phyloP scores from a whole-genome alignment of 345 rosid species.

The Citrus glauca region DNA sequence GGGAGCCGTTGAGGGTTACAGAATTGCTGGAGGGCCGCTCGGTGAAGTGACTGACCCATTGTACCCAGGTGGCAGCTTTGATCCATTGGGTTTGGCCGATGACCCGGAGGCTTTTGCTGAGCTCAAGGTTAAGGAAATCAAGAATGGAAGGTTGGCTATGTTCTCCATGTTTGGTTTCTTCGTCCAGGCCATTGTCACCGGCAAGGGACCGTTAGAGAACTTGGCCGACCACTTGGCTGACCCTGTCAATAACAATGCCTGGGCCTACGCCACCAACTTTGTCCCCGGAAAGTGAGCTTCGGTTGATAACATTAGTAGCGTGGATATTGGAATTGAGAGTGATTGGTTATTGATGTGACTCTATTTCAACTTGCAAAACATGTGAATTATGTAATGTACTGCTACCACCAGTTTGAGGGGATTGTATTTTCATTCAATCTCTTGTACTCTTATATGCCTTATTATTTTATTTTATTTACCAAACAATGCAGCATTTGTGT shows the following conservation, averaged over 20 bases:
- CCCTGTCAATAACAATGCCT: conserved; percentile 87
- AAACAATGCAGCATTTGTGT: no score
- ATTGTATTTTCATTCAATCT: background rate
- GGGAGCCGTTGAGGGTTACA: conserved; percentile 81
- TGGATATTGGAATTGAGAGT: background rate
- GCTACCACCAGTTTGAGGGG: background rate
- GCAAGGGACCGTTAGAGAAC: conserved; percentile 78
- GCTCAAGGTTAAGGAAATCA: conserved; percentile 77
- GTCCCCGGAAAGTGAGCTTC: conserved; percentile 72
- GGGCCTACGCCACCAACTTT: conserved; percentile 87
- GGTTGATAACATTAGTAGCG: background rate
- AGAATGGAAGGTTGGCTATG: conserved; percentile 83
- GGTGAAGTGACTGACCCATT: conserved; percentile 70
- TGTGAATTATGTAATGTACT: background rate
- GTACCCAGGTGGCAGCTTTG: conserved; percentile 81
- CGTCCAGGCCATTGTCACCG: conserved; percentile 83
- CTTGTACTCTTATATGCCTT: background rate
- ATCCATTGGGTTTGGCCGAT: conserved; percentile 76
- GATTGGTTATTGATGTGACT: background rate
- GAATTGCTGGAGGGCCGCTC: conserved; percentile 64
- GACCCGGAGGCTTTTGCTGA: conserved; percentile 88
- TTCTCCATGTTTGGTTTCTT: conserved; percentile 89
- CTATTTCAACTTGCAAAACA: background rate
- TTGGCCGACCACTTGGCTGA: conserved; percentile 82
- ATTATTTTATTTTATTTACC: background rate